Evolutionary conservation across 768 basidiomycete genomes (phyloP).

Genomic region (Naganishia friedmannii): DNA sequence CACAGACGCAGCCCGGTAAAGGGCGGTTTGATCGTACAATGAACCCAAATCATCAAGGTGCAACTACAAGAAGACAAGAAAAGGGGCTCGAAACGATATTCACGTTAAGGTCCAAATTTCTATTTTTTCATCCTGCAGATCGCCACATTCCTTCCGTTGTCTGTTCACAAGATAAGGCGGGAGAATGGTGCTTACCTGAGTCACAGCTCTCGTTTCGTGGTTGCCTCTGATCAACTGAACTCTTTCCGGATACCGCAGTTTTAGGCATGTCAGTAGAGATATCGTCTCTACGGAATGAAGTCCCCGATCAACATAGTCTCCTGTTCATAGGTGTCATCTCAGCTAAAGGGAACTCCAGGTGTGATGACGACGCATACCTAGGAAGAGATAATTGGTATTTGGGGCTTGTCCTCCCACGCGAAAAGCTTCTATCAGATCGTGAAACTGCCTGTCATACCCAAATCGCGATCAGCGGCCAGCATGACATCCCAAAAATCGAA

Average conservation of each 20-base stretch:
- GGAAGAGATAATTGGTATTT: constrained; percentile 95
- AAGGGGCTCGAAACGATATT: constrained; percentile 6
- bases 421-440: constrained; percentile 98
- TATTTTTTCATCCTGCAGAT: constrained; percentile 22
- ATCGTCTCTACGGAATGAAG: constrained; percentile 98
- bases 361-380: constrained; percentile 63
- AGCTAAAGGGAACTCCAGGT: neutral
- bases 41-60: neutral
- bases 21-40: constrained; percentile 8
- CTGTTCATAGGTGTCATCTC: constrained; percentile 54
- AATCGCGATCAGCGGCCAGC: neutral
- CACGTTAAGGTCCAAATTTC: constrained; percentile 11
- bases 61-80: neutral
- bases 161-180: neutral
- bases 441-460: constrained; percentile 75
- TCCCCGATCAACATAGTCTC: constrained; percentile 97
- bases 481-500: neutral
- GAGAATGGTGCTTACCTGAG: constrained; percentile 67
- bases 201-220: constrained; percentile 95
- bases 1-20: constrained; percentile 12
- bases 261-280: constrained; percentile 91
- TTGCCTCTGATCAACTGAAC: constrained; percentile 97
- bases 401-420: constrained; percentile 96
- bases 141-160: neutral
- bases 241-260: constrained; percentile 91